Evolutionary conservation across 768 basidiomycete species (phyloP), one percentile per base, ranked within the genome.

Genomic region (Russula compacta): DNA sequence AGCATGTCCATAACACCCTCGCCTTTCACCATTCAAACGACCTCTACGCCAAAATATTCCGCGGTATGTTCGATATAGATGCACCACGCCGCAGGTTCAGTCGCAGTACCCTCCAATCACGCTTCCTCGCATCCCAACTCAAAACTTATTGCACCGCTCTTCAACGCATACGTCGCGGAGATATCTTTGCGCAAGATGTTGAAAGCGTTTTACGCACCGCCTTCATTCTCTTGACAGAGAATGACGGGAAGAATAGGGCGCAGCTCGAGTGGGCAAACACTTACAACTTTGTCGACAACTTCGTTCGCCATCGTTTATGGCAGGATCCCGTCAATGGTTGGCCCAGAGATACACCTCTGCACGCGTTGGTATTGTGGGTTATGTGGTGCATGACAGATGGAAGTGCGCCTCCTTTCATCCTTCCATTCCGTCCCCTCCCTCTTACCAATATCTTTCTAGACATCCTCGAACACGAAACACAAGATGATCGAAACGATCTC

Each of bases 171-270:
- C 70, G 76, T 58, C 49, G 63, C 1, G 64, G 68, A 32, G 64
- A 79, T 58, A 66, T 77, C 46, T 61, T 65, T 42, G 58, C 68
- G 12, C 60, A 68, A 15, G 36, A 53, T 39, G 62, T 72, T 35
- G 64, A 66, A 15, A 69, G 72, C 21, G 76, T 80, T 14, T 74
- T 89, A 21, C 80, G 78, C 72, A 72, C 71, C 0, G 76, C 76
- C 6, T 81, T 79, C 54, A 66, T 85, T 46, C 79, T 89, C 76
- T 69, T 85, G 70, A 71, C 80, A 4, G 86, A 88, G 63, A 82
- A 85, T 71, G 86, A 88, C 70, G 85, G 84, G 38, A 78, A 78
- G 68, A 89, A 89, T 69, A 75, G 76, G 39, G 72, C 66, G 4
- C 83, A 83, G 71, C 79, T 88, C 51, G 64, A 79, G 58, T 73